Base-by-base conservation (phyloP, 768 basidiomycete genomes). In the Boletus vermiculosoides region DNA sequence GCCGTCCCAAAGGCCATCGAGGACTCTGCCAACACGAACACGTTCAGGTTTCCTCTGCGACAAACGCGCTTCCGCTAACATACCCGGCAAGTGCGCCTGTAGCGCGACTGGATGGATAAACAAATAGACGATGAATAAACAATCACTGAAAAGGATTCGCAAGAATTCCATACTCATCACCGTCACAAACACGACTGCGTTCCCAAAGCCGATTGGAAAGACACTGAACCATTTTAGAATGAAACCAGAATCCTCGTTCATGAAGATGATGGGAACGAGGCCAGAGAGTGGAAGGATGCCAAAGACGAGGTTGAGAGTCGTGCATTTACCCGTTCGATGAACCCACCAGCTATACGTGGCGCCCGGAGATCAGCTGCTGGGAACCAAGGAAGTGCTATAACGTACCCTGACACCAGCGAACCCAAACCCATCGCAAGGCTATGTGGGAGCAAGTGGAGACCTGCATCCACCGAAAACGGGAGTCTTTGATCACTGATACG, bases 161-260 rank as follows among this genome's bases (percentile, higher is more conserved):
- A 33, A 18, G 5, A 20, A 42, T 12, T 20, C 4, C 61, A n/a
- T 55, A 63, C 59, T 55, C 11, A 61, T 16, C 15, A 52, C 50
- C 5, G 53, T 61, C 48, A 50, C 39, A 41, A 61, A 52, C 11
- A 66, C 60, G 15, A 67, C 33, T 15, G 55, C 44, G 9, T 55
- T 65, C 30, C 63, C 63, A 41, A 57, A 57, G 8, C 58, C 61
- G 8, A 66, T 41, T 7, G 65, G 64, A 25, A 65, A 52, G 33
- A 61, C 36, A n/a, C 57, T 57, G 2, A 63, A 22, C 56, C 63
- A 65, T 30, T 60, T 54, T 12, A 18, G 22, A 5, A 56, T 22
- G 41, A 54, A 45, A 4, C 46, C 41, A 3, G 62, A 63, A 23
- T 58, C 39, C 23, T 55, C 63, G 13, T 22, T 49, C 37, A 60